Evolutionary conservation across 176 grass and related monocot genomes (phyloP).

Genomic region (Carex cristatella): DNA sequence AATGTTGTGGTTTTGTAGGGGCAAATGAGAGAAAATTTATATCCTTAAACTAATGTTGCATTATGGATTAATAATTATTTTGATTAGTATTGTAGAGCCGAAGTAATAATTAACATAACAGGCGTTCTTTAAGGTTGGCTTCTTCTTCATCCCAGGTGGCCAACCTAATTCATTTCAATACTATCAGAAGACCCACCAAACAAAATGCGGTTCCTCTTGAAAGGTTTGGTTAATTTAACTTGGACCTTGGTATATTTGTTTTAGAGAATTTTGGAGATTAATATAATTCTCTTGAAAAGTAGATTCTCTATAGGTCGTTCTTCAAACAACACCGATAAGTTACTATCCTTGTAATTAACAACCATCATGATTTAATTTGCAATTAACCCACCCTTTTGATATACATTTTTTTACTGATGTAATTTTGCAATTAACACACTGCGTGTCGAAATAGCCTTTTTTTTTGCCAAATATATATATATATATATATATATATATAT

Average conservation of each 20-base stretch:
- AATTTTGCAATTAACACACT: too few species aligned
- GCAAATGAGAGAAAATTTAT: background rate
- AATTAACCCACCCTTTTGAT: background rate
- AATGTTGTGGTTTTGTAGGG: background rate
- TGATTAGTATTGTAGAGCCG: background rate
- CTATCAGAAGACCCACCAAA: too few species aligned
- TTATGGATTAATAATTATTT: background rate
- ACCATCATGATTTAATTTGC: background rate
- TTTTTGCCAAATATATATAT: too few species aligned
- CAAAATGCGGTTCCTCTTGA: background rate
- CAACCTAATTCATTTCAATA: background rate
- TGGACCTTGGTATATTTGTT: background rate
- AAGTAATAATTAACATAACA: background rate
- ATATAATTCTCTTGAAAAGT: background rate
- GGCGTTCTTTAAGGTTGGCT: background rate
- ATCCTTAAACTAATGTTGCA: background rate
- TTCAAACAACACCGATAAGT: background rate
- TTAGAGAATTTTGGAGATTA: background rate
- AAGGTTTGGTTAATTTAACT: conserved; percentile 5
- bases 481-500: too few species aligned
- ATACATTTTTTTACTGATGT: background rate
- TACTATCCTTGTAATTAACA: background rate
- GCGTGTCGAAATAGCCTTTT: too few species aligned
- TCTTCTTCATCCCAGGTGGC: conserved; percentile 8
- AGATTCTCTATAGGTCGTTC: background rate